These are phyloP conservation scores for Yamadazyma philogaea DNA, from an alignment of 805 yeast genomes.

Conservation along the genomic window DNA sequence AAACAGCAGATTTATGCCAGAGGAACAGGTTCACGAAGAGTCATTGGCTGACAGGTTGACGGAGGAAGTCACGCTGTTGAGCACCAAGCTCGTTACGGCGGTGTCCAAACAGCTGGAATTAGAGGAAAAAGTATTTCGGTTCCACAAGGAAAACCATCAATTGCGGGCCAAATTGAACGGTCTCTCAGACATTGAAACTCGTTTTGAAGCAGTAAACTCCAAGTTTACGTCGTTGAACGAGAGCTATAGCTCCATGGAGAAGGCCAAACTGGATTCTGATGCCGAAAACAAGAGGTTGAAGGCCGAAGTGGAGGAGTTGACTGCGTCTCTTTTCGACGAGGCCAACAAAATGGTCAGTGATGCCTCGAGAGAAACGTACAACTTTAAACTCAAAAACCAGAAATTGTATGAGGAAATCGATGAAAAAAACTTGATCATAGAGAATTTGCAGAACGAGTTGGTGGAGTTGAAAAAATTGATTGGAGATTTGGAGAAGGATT, in stretches of 20 bases:
- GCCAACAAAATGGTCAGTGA: constrained; percentile 83
- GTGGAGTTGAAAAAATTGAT: constrained; percentile 60
- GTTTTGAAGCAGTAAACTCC: constrained; percentile 30
- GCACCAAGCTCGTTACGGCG: constrained; percentile 59
- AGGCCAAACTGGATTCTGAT: constrained; percentile 49
- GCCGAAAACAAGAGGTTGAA: constrained; percentile 57
- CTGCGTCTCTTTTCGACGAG: constrained; percentile 74
- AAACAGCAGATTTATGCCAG: constrained; percentile 9
- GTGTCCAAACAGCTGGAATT: constrained; percentile 54
- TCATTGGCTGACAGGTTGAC: constrained; percentile 39
- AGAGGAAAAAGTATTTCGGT: constrained; percentile 45
- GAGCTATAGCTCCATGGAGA: not conserved
- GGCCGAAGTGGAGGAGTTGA: constrained; percentile 75
- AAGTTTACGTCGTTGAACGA: constrained; percentile 16
- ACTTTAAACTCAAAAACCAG: constrained; percentile 55
- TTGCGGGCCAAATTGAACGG: constrained; percentile 22
- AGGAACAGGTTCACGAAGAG: constrained; percentile 1
- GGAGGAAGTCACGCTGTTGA: constrained; percentile 52
- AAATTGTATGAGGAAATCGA: constrained; percentile 50
- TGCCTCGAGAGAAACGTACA: constrained; percentile 67
- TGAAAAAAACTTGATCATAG: constrained; percentile 69
- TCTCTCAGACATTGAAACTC: constrained; percentile 23
- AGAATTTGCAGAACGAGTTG: constrained; percentile 63
- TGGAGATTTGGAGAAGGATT: constrained; percentile 49
- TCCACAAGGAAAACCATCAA: constrained; percentile 35